A percentile compares a stretch with the other conserved stretches of the same genome.
Conservation (phyloP, 192 early-diverging fungal genomes). For the Allomyces macrogynus region DNA sequence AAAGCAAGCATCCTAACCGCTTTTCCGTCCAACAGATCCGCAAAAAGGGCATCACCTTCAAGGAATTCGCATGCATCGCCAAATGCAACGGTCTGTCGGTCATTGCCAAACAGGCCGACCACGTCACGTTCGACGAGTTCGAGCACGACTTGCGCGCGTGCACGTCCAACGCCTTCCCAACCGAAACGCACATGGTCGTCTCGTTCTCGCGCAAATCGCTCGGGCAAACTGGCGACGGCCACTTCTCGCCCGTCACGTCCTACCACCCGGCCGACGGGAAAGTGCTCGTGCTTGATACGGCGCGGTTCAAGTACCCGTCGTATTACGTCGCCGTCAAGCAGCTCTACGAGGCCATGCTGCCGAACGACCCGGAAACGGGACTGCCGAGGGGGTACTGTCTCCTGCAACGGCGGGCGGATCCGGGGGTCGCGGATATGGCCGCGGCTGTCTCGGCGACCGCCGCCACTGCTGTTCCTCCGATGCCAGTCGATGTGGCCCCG, state of each 20-base stretch:
- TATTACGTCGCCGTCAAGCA: slow-evolving; percentile 55
- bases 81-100: slow-evolving; percentile 59
- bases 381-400: slow-evolving; percentile 74
- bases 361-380: slow-evolving; percentile 59
- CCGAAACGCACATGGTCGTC: slow-evolving; percentile 69
- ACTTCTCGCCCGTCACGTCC: slow-evolving; percentile 77
- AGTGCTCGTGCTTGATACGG: slow-evolving; percentile 72
- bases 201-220: slow-evolving; percentile 59
- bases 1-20: too few relatives aligned
- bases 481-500: background rate
- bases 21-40: slow-evolving; percentile 36
- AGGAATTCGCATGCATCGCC: slow-evolving; percentile 77
- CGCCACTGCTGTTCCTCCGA: too few relatives aligned
- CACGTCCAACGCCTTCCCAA: slow-evolving; percentile 18
- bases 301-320: slow-evolving; percentile 75
- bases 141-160: slow-evolving; percentile 46
- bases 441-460: background rate
- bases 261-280: slow-evolving; percentile 49
- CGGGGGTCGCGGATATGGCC: background rate
- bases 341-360: slow-evolving; percentile 63
- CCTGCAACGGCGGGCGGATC: slow-evolving; percentile 11
- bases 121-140: slow-evolving; percentile 53
- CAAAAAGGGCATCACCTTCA: slow-evolving; percentile 68
- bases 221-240: slow-evolving; percentile 82
- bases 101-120: slow-evolving; percentile 44